A percentile compares a stretch with the other conserved stretches of the same genome.
phyloP scores from a whole-genome alignment of 1,139 yeast genomes.

The Pneumocystis carinii region DNA sequence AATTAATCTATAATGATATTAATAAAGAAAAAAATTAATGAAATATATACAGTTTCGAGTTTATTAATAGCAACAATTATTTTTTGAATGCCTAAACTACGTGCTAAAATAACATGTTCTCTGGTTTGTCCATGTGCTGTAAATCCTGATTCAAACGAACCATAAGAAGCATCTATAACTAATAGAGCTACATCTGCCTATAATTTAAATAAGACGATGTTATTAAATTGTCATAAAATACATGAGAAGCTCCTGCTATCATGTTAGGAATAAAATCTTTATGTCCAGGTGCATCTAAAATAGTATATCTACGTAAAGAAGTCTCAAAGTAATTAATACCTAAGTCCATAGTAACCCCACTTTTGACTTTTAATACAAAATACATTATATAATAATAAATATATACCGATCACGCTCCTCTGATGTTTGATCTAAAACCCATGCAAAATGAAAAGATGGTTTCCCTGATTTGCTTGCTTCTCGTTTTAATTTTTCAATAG shows the following conservation, averaged over 20 bases:
- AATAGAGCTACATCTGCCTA: constrained; percentile 49
- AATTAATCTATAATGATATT: constrained; percentile 28
- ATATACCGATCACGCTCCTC: constrained; percentile 50
- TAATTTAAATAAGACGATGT: constrained; percentile 32
- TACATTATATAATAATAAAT: neutral
- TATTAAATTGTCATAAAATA: constrained; percentile 28
- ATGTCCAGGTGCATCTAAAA: constrained; percentile 98
- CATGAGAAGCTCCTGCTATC: constrained; percentile 93
- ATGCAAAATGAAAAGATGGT: constrained; percentile 86
- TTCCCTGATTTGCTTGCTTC: constrained; percentile 79
- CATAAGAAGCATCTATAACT: constrained; percentile 62
- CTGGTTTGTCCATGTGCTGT: constrained; percentile 80
- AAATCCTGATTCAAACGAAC: constrained; percentile 86
- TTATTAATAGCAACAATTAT: constrained; percentile 75
- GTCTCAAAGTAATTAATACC: constrained; percentile 78
- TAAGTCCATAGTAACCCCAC: constrained; percentile 88
- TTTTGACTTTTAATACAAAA: neutral
- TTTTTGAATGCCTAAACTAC: constrained; percentile 63
- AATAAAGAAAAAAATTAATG: neutral
- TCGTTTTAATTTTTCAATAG: constrained; percentile 58
- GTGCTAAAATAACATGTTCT: constrained; percentile 77
- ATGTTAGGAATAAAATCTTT: constrained; percentile 95
- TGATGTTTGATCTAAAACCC: constrained; percentile 91
- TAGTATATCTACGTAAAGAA: constrained; percentile 47
- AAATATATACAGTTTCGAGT: constrained; percentile 43